Base-by-base conservation (phyloP, 371 early-diverging fungal species). In the Blakeslea trispora region DNA sequence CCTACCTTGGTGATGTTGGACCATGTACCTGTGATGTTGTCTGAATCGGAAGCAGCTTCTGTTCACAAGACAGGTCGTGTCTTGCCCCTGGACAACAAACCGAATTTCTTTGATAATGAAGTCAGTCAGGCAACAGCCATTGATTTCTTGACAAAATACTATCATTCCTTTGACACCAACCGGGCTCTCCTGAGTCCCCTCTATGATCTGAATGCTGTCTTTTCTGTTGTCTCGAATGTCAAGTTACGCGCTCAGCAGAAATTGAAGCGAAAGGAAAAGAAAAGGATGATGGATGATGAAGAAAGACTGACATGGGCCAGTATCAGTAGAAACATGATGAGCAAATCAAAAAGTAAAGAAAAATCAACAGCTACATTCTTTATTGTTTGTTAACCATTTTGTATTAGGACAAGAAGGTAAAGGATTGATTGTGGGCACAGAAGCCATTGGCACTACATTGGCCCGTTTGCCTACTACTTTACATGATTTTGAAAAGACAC, bases 1-100 rank as follows among this genome's bases (percentile, higher is more conserved):
- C 87, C 87, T 17, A 57, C 77, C 0, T 56, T 87, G 22, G 57
- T 64, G 5, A 15, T 85, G 7, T 59, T 87, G 17, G 87, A 87
- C 54, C 69, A 64, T 41, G 55, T 55, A 21, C 68, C 71, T 10
- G 55, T 75, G 0, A 35, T 49, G 7, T 43, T 73, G 10, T 51
- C 71, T 10, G 68, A 62, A 2, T 55, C 56, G 19, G 74, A 77
- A 28, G 49, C 45, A 11, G 56, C 55, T 11, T 19, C 59, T 24
- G 63, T 75, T 7, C 66, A 67, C 32, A 68, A 68, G 44, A 69
- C 64, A 0, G 62, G 68, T 3, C 55, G 64, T 40, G 55, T 71
- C 8, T 50, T 77, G 17, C 71, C 77, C 13, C 40, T 69, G 8
- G 66, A 64, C 17, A 65, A 65, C 5, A 58, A 59, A 7, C 57